Percentiles rank a stretch among this genome's conserved stretches.
Conservation (phyloP, 306 rosid genomes). For the Lathyrus sativus region DNA sequence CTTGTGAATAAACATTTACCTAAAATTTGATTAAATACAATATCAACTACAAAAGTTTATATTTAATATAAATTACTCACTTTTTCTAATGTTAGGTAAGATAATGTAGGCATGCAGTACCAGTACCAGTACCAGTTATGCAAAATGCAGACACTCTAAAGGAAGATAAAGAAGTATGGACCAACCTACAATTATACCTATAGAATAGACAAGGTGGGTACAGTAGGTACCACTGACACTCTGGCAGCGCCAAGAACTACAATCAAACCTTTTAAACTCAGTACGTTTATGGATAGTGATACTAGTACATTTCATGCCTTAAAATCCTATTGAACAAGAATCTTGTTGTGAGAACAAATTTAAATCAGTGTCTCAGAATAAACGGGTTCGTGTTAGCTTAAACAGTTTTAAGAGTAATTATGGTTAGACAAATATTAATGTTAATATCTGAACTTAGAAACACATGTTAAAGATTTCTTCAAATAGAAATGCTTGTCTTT, state of each 20-base stretch:
- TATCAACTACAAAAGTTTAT: too few species aligned
- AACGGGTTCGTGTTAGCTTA: background rate
- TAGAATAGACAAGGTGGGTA: slow-evolving; percentile 4
- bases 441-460: too few species aligned
- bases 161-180: background rate
- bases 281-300: background rate
- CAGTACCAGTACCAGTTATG: background rate
- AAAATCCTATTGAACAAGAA: slow-evolving; percentile 31
- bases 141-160: slow-evolving; percentile 10
- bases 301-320: slow-evolving; percentile 13
- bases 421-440: too few species aligned
- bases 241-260: background rate
- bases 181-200: background rate
- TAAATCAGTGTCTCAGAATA: slow-evolving; percentile 17
- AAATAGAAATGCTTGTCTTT: too few species aligned
- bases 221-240: slow-evolving; percentile 5
- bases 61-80: too few species aligned
- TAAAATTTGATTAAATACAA: too few species aligned
- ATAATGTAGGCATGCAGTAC: background rate
- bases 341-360: background rate
- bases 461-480: too few species aligned
- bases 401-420: too few species aligned
- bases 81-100: too few species aligned
- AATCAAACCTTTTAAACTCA: background rate
- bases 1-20: too few species aligned